Base-by-base conservation (phyloP, 805 yeast genomes). In the Hanseniaspora lachancei region DNA sequence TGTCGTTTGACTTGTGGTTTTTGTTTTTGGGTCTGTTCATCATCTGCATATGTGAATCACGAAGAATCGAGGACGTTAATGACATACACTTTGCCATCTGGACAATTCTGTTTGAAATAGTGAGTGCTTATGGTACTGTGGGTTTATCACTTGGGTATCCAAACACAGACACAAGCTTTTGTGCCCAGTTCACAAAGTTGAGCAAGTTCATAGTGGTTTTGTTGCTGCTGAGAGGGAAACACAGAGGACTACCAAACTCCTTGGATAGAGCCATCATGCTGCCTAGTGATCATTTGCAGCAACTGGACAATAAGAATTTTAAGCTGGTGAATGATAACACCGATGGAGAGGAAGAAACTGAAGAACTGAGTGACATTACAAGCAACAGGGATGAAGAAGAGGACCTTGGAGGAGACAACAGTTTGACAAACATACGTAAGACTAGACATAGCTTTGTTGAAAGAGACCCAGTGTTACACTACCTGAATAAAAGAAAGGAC, bases 41-140 rank as follows among this genome's bases (percentile, higher is more conserved):
- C 44, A 80, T 91, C 40, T 86, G 96, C 63, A 82, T 93, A 56
- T 85, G 87, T 50, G 98, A 93, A 65, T 86, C 91, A 18, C 70
- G 73, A 5, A 79, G 77, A 60, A 72, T 89, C 34, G 62, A 70
- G 51, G 72, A 74, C 52, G 64, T 70, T 5, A 71, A 73, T 15
- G 59, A 66, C 18, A 74, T 74, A 13, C 66, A 75, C 7, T 87
- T 89, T 63, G 74, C 80, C 8, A 77, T 87, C 20, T 91, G 91
- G 67, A 72, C 78, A 5, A 73, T 86, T 2, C 70, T 93, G 63
- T 93, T 91, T 69, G 98, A 93, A 64, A 81, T 89, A 58, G 86
- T 88, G 6, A 84, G 95, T 60, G 97, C 97, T 0, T 95, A 93
- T 69, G 97, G 97, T 67, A 89, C 96, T 0, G 97, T 91, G 49